Evolutionary conservation across 768 basidiomycete genomes (phyloP).

Genomic region (Russula abietina): DNA sequence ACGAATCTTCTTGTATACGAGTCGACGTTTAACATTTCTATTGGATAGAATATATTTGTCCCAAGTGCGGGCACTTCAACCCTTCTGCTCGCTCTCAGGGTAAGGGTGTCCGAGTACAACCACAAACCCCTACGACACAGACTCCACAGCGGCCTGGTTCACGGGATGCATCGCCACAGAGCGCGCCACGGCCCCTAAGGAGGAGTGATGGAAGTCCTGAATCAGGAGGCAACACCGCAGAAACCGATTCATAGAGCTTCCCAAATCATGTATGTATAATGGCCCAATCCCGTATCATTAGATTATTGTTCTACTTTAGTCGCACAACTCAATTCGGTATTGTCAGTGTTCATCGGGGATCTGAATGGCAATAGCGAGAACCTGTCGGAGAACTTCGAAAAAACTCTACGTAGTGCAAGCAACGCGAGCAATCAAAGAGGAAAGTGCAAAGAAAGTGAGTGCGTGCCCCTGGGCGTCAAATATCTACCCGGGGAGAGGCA

Average conservation of each 20-base stretch:
- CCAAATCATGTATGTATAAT: slow-evolving; percentile 6
- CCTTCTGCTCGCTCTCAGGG: slow-evolving; percentile 33
- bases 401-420: neutral
- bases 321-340: neutral
- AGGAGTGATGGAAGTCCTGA: neutral
- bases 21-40: slow-evolving; percentile 2
- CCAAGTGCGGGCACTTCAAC: slow-evolving; percentile 83
- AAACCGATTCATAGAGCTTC: slow-evolving; percentile 11
- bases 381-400: slow-evolving; percentile 3
- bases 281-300: slow-evolving; percentile 13
- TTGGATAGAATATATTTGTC: slow-evolving; percentile 71
- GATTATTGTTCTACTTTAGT: slow-evolving; percentile 20
- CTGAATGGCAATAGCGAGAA: neutral
- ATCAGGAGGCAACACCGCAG: neutral
- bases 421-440: slow-evolving; percentile 3
- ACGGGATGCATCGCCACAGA: neutral
- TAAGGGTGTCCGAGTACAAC: neutral
- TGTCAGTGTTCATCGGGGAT: neutral
- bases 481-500: neutral
- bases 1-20: neutral
- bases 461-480: slow-evolving; percentile 7
- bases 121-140: neutral
- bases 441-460: slow-evolving; percentile 14
- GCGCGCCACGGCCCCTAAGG: neutral
- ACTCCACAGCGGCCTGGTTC: neutral